A percentile compares a stretch with the other conserved stretches of the same genome.
Evolutionary conservation across 257 asterid species (phyloP).

Genomic region (Nicotiana sylvestris): DNA sequence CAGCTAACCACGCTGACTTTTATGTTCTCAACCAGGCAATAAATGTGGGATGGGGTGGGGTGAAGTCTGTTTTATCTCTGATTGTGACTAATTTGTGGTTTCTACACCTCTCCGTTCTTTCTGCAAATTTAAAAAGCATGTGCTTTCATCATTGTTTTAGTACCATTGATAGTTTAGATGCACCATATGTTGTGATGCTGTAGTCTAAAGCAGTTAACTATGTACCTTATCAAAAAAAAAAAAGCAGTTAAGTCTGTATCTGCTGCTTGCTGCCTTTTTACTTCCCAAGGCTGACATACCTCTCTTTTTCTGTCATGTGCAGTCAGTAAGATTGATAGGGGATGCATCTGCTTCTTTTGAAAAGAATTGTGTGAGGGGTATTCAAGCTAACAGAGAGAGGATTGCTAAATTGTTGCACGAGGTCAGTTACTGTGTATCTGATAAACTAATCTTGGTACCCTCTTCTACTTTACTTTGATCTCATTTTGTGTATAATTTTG

Average conservation of each 20-base stretch:
- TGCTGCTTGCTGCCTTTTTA: background rate
- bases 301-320: slow-evolving; percentile 3
- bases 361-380: slow-evolving; percentile 93
- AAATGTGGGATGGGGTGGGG: background rate
- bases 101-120: background rate
- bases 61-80: background rate
- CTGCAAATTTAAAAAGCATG: background rate
- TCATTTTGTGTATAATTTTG: slow-evolving; percentile 20
- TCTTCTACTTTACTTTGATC: slow-evolving; percentile 10
- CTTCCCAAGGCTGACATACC: background rate
- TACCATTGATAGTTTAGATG: background rate
- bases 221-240: too few relatives aligned
- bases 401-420: slow-evolving; percentile 79
- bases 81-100: background rate
- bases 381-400: slow-evolving; percentile 85
- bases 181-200: background rate
- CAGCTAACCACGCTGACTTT: background rate
- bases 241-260: too few relatives aligned
- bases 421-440: slow-evolving; percentile 41
- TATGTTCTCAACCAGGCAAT: background rate
- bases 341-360: slow-evolving; percentile 96
- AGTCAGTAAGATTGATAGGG: slow-evolving; percentile 91
- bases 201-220: background rate
- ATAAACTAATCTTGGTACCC: slow-evolving; percentile 1
- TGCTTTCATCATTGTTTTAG: background rate